Evolutionary conservation across 768 basidiomycete species (phyloP), one percentile per base, ranked within the genome.

Genomic region (Tylopilus vinaceipallidus): DNA sequence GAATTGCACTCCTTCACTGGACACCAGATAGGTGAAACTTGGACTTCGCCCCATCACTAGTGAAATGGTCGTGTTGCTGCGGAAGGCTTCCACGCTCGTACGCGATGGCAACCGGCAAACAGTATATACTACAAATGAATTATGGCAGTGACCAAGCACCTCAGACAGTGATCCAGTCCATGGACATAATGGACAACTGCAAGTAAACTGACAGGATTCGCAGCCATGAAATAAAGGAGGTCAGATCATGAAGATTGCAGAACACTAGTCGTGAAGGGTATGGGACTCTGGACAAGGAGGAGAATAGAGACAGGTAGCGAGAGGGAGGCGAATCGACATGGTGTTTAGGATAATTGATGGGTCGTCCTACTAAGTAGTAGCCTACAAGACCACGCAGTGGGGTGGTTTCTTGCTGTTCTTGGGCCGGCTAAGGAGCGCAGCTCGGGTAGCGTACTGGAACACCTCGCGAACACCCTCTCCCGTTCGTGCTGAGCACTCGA

Each of bases 391-490:
- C 52, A 76, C 60, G 54, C 76, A 78, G 58, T 61, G 53, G 47
- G 54, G n/a, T n/a, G n/a, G 49, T 72, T 74, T 78, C 67, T 74
- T 74, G 64, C 65, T 45, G 54, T 61, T 53, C 67, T 71, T 76
- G 63, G 70, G 62, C 67, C 80, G 77, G 71, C 69, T 76, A 53
- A 93, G 79, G 32, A 98, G 82, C 23, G 95, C 95, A 35, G 91
- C 87, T 55, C 93, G 86, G 22, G 95, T 98, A 45, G 97, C 97
- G 59, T 88, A 90, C 74, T 98, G 93, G 84, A 99, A 99, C 38
- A 99, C 95, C 72, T 98, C 95, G 55, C 90, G 86, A 41, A 99
- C 95, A 59, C 95, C 95, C 72, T 98, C 93, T 51, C 95, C 94
- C 14, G 92, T 86, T 78, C 87, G 88, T 68, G 94, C 94, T 46